phyloP scores from a whole-genome alignment of 805 yeast species.

The Clavispora santaluciae region DNA sequence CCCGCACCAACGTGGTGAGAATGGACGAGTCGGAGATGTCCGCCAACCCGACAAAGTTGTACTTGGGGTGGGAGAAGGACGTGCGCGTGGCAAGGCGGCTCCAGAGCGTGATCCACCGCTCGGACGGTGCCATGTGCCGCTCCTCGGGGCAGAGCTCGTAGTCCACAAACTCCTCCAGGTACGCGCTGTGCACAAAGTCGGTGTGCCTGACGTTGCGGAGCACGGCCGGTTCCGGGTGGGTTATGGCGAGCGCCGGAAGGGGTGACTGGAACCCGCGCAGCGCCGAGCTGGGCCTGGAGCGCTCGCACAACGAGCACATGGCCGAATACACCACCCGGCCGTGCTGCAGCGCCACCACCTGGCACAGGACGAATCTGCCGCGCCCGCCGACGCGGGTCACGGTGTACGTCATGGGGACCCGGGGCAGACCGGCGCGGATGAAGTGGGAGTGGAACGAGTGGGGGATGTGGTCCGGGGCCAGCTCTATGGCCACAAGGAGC shows the following conservation, averaged over 20 bases:
- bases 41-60: slow-evolving; percentile 34
- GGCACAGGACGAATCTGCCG: slow-evolving; percentile 46
- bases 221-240: slow-evolving; percentile 23
- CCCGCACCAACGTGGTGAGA: slow-evolving; percentile 38
- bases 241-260: slow-evolving; percentile 17
- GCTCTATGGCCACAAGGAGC: slow-evolving; percentile 52
- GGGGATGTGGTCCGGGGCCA: slow-evolving; percentile 43
- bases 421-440: slow-evolving; percentile 48
- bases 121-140: slow-evolving; percentile 22
- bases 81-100: slow-evolving; percentile 22
- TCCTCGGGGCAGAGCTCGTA: slow-evolving; percentile 33
- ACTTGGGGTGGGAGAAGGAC: slow-evolving; percentile 16
- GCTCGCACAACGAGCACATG: slow-evolving; percentile 43
- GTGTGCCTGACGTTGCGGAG: slow-evolving; percentile 30
- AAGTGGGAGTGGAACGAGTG: slow-evolving; percentile 62
- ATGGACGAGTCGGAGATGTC: slow-evolving; percentile 35
- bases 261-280: slow-evolving; percentile 9
- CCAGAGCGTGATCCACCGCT: slow-evolving; percentile 39
- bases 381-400: slow-evolving; percentile 53
- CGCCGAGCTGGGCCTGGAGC: too few relatives aligned
- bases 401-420: slow-evolving; percentile 44
- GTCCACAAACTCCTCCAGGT: slow-evolving; percentile 32
- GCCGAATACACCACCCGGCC: slow-evolving; percentile 49
- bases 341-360: slow-evolving; percentile 52
- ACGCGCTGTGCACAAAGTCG: slow-evolving; percentile 34